A percentile compares a stretch with the other conserved stretches of the same genome.
phyloP scores from a whole-genome alignment of 139 green algal genomes.

The Pleodorina starrii region DNA sequence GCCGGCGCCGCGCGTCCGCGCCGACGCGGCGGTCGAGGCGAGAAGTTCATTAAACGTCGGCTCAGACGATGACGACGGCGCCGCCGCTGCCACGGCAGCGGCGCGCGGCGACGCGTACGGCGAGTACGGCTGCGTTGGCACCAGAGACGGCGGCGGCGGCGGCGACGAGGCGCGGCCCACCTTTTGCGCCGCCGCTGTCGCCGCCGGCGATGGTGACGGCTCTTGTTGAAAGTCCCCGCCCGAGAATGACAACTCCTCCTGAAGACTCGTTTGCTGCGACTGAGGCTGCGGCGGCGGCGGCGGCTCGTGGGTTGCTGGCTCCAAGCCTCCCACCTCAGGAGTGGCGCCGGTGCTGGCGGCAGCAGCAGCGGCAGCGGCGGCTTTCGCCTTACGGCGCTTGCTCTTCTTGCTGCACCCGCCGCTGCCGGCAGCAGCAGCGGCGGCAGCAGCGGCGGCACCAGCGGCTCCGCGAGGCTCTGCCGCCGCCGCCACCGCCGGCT shows the following conservation, averaged over 20 bases:
- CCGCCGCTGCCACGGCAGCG: not conserved
- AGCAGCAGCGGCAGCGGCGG: not conserved
- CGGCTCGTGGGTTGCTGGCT: not conserved
- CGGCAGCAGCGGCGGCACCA: not conserved
- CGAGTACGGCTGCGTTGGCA: not conserved
- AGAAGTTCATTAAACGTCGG: slow-evolving; percentile 45
- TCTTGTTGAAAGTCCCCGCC: no score
- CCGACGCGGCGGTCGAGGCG: slow-evolving; percentile 26
- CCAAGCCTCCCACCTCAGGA: not conserved
- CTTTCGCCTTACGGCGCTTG: not conserved
- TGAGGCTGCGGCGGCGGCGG: not conserved
- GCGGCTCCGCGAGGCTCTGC: not conserved
- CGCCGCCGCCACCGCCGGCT: not conserved
- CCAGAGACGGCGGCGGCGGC: not conserved
- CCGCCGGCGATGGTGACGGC: no score
- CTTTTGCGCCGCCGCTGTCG: no score
- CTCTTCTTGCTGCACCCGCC: not conserved
- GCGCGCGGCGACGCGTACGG: slow-evolving; percentile 4
- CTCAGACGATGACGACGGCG: not conserved
- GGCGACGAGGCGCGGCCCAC: not conserved
- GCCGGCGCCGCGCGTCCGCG: not conserved
- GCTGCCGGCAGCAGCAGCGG: not conserved
- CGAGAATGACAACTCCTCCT: no score
- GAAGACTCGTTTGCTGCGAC: no score
- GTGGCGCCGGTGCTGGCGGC: not conserved